These are phyloP conservation scores for Calonectria honghensis DNA, from an alignment of 2,329 filamentous ascomycete genomes.

Conservation along the genomic window DNA sequence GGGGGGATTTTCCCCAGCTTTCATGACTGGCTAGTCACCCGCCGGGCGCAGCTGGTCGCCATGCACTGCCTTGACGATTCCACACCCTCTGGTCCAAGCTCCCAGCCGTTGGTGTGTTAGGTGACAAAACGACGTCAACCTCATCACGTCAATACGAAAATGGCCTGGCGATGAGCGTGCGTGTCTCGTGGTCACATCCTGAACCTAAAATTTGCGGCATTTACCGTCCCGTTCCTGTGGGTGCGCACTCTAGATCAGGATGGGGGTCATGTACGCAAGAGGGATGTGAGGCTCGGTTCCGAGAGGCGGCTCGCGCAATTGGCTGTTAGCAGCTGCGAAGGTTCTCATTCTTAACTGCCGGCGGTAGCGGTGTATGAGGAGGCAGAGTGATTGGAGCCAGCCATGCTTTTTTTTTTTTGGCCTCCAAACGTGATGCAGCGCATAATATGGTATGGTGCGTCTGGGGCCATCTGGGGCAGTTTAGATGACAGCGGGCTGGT, in stretches of 20 bases:
- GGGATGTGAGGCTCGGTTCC: conserved; percentile 6
- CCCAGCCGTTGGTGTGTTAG: neutral
- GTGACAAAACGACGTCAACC: neutral
- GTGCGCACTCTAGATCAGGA: neutral
- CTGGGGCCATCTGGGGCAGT: conserved; percentile 23
- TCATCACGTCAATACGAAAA: conserved; percentile 21
- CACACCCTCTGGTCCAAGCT: neutral
- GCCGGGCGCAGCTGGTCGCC: no score
- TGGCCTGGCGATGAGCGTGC: neutral
- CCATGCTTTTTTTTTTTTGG: conserved; percentile 29
- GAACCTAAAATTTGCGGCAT: conserved; percentile 24
- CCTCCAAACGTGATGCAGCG: conserved; percentile 33
- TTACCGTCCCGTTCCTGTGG: conserved; percentile 12
- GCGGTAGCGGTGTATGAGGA: conserved; percentile 41
- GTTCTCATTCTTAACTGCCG: conserved; percentile 31
- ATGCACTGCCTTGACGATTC: neutral
- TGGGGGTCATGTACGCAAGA: conserved; percentile 17
- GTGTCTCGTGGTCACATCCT: neutral
- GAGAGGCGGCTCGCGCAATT: conserved; percentile 3
- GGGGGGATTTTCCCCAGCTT: neutral
- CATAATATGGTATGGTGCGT: conserved; percentile 9
- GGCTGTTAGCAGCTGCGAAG: neutral
- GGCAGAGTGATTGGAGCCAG: conserved; percentile 34
- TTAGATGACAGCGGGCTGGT: conserved; percentile 15
- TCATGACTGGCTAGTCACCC: neutral